A percentile compares a stretch with the other conserved stretches of the same genome.
These are phyloP conservation scores for Pseudoscleropodium purum DNA, from an alignment of 225 moss, liverwort and hornwort genomes.

Conservation along the genomic window DNA sequence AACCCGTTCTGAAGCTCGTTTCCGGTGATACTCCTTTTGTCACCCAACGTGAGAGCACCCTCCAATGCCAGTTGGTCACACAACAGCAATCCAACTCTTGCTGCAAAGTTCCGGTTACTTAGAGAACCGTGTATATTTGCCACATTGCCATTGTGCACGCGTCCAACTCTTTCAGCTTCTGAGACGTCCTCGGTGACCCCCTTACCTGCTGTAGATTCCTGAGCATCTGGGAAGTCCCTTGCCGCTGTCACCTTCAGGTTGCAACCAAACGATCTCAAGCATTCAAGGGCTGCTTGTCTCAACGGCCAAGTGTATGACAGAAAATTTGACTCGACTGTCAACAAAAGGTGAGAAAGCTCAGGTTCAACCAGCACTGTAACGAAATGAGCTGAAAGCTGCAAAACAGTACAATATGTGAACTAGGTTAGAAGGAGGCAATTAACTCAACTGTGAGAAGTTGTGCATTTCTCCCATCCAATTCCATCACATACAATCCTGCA, in stretches of 20 bases:
- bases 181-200: background rate
- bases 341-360: conserved; percentile 45
- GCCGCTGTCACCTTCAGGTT: conserved; percentile 9
- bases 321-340: conserved; percentile 50
- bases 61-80: conserved; percentile 72
- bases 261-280: conserved; percentile 54
- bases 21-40: background rate
- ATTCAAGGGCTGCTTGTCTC: conserved; percentile 52
- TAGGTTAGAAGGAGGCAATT: background rate
- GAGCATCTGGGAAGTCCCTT: conserved; percentile 4
- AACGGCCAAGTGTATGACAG: conserved; percentile 55
- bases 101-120: conserved; percentile 32
- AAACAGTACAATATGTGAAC: background rate
- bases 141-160: background rate
- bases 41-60: conserved; percentile 13
- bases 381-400: conserved; percentile 62
- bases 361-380: conserved; percentile 26
- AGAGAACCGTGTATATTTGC: background rate
- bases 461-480: background rate
- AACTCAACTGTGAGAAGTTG: background rate
- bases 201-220: background rate
- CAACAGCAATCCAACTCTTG: conserved; percentile 62
- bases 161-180: background rate
- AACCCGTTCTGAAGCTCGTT: conserved; percentile 1
- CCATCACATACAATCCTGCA: background rate